phyloP scores from a whole-genome alignment of 805 yeast genomes.

The Candida saitoana region DNA sequence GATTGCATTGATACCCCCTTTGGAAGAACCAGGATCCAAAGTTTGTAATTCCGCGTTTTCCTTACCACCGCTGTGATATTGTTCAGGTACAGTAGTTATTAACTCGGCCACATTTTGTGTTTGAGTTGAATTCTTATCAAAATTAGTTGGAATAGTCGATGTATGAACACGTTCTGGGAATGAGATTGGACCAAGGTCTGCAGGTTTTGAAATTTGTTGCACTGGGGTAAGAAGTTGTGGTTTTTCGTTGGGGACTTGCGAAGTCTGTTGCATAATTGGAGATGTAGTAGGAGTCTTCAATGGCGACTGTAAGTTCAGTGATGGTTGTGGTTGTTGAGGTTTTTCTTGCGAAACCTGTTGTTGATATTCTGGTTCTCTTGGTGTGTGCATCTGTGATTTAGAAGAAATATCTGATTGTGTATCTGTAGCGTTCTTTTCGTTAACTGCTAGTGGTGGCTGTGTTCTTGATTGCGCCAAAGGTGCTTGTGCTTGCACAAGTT shows the following conservation, averaged over 20 bases:
- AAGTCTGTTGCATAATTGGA: slow-evolving; percentile 2
- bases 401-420: not conserved
- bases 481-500: not conserved
- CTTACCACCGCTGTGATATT: slow-evolving; percentile 26
- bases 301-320: slow-evolving; percentile 3
- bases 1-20: slow-evolving; percentile 31
- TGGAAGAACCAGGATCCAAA: slow-evolving; percentile 30
- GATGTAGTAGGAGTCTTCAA: slow-evolving; percentile 7
- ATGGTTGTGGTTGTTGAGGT: slow-evolving; percentile 4
- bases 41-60: slow-evolving; percentile 20
- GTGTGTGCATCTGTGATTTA: slow-evolving; percentile 4
- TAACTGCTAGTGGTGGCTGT: slow-evolving; percentile 4
- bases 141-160: slow-evolving; percentile 15
- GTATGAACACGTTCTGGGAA: slow-evolving; percentile 42
- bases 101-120: slow-evolving; percentile 9
- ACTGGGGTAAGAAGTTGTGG: slow-evolving; percentile 7
- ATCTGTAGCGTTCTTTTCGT: slow-evolving; percentile 19
- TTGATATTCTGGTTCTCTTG: slow-evolving; percentile 4
- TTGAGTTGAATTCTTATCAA: slow-evolving; percentile 9
- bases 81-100: slow-evolving; percentile 18
- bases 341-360: slow-evolving; percentile 5
- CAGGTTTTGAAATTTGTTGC: slow-evolving; percentile 5
- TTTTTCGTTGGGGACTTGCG: slow-evolving; percentile 7
- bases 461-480: not conserved
- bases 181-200: slow-evolving; percentile 18